These are phyloP conservation scores for Candida frijolesensis DNA, from an alignment of 1,139 yeast genomes.

Conservation along the genomic window DNA sequence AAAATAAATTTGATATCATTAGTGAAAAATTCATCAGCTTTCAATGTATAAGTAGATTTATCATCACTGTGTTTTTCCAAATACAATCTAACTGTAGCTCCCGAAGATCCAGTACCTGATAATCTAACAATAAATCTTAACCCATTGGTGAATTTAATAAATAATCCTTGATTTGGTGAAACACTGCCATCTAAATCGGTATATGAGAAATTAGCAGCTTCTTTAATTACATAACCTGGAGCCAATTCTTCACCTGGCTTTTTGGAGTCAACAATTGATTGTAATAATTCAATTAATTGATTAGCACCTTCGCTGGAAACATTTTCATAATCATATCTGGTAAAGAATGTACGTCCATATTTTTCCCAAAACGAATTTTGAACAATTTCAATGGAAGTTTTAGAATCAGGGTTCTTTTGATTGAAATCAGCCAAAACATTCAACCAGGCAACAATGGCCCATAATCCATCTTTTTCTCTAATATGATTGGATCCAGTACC, in stretches of 20 bases:
- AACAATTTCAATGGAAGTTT: slow-evolving; percentile 69
- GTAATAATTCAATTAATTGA: slow-evolving; percentile 62
- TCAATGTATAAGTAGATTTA: slow-evolving; percentile 44
- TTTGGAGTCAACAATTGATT: slow-evolving; percentile 33
- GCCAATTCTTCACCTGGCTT: slow-evolving; percentile 48
- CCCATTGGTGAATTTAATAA: slow-evolving; percentile 78
- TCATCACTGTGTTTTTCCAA: slow-evolving; percentile 82
- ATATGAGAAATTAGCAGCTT: slow-evolving; percentile 88
- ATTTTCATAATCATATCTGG: slow-evolving; percentile 92
- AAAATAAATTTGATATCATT: slow-evolving; percentile 66
- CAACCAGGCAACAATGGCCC: slow-evolving; percentile 98
- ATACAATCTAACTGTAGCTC: slow-evolving; percentile 94
- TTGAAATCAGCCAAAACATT: slow-evolving; percentile 87
- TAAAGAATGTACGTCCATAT: slow-evolving; percentile 97
- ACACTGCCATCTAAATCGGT: slow-evolving; percentile 95
- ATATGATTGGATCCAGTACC: slow-evolving; percentile 98
- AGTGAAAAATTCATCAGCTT: slow-evolving; percentile 72
- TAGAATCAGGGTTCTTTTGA: slow-evolving; percentile 52
- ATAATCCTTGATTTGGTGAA: slow-evolving; percentile 89
- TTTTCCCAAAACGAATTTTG: slow-evolving; percentile 87
- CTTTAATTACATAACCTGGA: slow-evolving; percentile 56
- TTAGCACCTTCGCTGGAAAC: slow-evolving; percentile 77
- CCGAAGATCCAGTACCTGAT: slow-evolving; percentile 97
- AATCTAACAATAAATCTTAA: slow-evolving; percentile 86
- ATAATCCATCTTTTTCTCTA: slow-evolving; percentile 95